Percentiles rank a stretch among this genome's conserved stretches.
Evolutionary conservation across 2,329 filamentous ascomycete genomes (phyloP).

Genomic region (Conoideocrella luteorostrata): DNA sequence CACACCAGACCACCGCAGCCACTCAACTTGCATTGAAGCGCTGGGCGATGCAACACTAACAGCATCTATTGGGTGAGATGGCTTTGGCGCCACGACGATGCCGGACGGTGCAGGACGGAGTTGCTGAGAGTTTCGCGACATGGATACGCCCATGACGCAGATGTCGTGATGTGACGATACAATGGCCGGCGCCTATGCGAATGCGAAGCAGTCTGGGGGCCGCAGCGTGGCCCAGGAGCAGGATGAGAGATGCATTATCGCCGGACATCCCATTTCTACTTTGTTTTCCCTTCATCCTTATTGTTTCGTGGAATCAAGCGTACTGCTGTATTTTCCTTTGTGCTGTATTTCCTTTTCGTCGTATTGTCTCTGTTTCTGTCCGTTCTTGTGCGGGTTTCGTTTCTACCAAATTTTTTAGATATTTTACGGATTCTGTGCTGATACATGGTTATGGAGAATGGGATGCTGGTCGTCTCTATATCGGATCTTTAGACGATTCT

Average conservation of each 20-base stretch:
- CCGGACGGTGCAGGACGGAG: background rate
- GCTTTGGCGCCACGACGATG: background rate
- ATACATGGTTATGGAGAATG: background rate
- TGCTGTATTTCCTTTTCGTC: background rate
- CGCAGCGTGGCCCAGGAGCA: too few relatives aligned
- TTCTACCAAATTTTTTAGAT: background rate
- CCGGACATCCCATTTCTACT: background rate
- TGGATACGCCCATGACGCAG: background rate
- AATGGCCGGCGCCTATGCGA: background rate
- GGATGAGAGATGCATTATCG: background rate
- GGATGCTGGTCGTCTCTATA: constrained; percentile 12
- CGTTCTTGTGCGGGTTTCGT: background rate
- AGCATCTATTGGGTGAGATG: background rate
- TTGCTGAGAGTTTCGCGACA: background rate
- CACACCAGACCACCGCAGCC: constrained; percentile 7
- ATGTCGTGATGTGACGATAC: background rate
- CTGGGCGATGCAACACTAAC: constrained; percentile 5
- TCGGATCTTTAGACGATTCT: constrained; percentile 8
- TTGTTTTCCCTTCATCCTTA: background rate
- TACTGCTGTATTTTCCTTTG: background rate
- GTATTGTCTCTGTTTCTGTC: background rate
- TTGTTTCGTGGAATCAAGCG: background rate
- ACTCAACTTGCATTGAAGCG: constrained; percentile 6
- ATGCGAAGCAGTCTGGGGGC: too few relatives aligned
- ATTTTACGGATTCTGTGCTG: too few relatives aligned